phyloP scores from a whole-genome alignment of 768 basidiomycete species.

The Amanita phalloides region DNA sequence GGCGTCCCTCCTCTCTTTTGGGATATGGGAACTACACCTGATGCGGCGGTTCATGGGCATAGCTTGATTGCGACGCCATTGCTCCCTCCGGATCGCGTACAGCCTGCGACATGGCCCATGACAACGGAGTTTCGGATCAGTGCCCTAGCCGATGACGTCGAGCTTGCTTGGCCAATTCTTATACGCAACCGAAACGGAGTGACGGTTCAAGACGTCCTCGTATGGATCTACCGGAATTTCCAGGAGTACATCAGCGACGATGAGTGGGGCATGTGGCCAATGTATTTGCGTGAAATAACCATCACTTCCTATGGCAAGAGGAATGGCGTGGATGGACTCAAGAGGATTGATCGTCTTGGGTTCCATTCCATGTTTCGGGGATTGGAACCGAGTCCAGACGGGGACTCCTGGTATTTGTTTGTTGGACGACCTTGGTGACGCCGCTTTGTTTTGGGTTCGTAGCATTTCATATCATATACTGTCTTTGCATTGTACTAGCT shows the following conservation, averaged over 20 bases:
- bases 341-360: conserved; percentile 6
- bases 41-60: conserved; percentile 1
- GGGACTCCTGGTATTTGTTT: conserved; percentile 1
- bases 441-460: neutral
- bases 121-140: neutral
- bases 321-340: neutral
- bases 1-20: conserved; percentile 4
- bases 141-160: conserved; percentile 3
- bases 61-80: conserved; percentile 1
- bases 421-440: conserved; percentile 2
- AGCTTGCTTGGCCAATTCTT: conserved; percentile 4
- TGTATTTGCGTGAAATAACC: neutral
- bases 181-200: conserved; percentile 1
- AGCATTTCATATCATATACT: too few relatives aligned
- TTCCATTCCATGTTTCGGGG: conserved; percentile 5
- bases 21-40: conserved; percentile 1
- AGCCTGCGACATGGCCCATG: conserved; percentile 6
- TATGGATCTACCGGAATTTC: conserved; percentile 5
- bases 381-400: conserved; percentile 1
- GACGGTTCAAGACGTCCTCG: conserved; percentile 3
- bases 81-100: neutral
- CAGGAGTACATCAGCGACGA: neutral
- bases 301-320: neutral
- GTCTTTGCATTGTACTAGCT: too few relatives aligned
- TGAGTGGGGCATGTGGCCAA: conserved; percentile 1